Evolutionary conservation across 2,329 filamentous ascomycete species (phyloP).

Genomic region (Dothideomycetes sp.): DNA sequence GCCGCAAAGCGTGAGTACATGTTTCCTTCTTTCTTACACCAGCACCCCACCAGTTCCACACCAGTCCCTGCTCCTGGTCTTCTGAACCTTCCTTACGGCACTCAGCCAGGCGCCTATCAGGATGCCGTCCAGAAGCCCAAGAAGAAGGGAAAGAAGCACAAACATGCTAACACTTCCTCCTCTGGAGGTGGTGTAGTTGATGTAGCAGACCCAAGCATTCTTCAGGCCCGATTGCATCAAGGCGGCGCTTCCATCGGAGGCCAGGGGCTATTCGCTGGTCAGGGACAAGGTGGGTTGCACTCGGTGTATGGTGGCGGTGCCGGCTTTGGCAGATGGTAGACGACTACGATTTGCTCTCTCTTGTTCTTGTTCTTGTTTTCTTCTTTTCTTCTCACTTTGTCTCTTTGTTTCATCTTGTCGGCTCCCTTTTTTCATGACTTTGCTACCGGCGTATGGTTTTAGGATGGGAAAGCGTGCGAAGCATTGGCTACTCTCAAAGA

Average conservation of each 20-base stretch:
- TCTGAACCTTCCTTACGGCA: slow-evolving; percentile 80
- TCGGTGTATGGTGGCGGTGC: slow-evolving; percentile 58
- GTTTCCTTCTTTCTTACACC: slow-evolving; percentile 84
- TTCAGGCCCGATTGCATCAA: slow-evolving; percentile 95
- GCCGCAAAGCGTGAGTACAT: slow-evolving; percentile 97
- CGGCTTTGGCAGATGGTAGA: slow-evolving; percentile 51
- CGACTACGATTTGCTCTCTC: slow-evolving; percentile 3
- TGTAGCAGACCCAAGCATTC: slow-evolving; percentile 99
- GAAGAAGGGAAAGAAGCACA: slow-evolving; percentile 99
- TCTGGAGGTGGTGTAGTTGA: slow-evolving; percentile 99
- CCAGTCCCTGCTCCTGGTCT: slow-evolving; percentile 84
- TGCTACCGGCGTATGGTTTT: slow-evolving; percentile 14
- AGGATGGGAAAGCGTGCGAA: slow-evolving; percentile 12
- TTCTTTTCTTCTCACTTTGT: not conserved
- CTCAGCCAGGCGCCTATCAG: slow-evolving; percentile 7
- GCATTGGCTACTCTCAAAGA: slow-evolving; percentile 15
- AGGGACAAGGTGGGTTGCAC: slow-evolving; percentile 87
- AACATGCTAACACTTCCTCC: slow-evolving; percentile 99
- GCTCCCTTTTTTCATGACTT: slow-evolving; percentile 5
- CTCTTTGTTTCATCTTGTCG: not conserved
- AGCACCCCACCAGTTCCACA: slow-evolving; percentile 75
- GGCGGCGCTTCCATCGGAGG: slow-evolving; percentile 63
- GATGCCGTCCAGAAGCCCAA: slow-evolving; percentile 58
- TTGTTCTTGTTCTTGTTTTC: slow-evolving; percentile 4
- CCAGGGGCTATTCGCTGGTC: slow-evolving; percentile 81